These are phyloP conservation scores for Saccharomyces jurei DNA, from an alignment of 805 yeast species.

Conservation along the genomic window DNA sequence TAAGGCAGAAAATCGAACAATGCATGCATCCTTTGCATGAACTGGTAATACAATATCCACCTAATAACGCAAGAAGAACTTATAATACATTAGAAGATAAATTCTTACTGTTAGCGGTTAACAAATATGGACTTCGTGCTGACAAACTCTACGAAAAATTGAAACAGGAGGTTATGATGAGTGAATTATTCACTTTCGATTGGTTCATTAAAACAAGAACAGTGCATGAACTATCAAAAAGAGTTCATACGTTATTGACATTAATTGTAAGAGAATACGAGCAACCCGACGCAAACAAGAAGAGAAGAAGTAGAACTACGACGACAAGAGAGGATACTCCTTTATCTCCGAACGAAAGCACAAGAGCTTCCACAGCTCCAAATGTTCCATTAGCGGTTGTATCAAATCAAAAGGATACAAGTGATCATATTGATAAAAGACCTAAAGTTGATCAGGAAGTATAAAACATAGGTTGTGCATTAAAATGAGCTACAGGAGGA, in stretches of 20 bases:
- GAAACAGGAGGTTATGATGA: slow-evolving; percentile 51
- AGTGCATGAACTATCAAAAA: slow-evolving; percentile 60
- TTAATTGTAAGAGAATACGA: slow-evolving; percentile 66
- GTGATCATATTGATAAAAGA: slow-evolving; percentile 11
- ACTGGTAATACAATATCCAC: slow-evolving; percentile 62
- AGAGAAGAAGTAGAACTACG: slow-evolving; percentile 31
- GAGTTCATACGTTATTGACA: slow-evolving; percentile 57
- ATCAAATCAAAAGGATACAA: slow-evolving; percentile 1
- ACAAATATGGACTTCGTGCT: slow-evolving; percentile 56
- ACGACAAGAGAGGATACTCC: slow-evolving; percentile 16
- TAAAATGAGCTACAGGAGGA: not conserved
- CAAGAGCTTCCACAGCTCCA: slow-evolving; percentile 4
- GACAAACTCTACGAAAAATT: slow-evolving; percentile 55
- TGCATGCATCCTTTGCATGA: slow-evolving; percentile 55
- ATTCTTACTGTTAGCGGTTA: slow-evolving; percentile 50
- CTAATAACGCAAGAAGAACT: slow-evolving; percentile 71
- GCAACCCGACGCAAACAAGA: slow-evolving; percentile 48
- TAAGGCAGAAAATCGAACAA: slow-evolving; percentile 45
- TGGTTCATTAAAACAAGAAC: slow-evolving; percentile 69
- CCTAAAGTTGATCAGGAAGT: slow-evolving; percentile 7
- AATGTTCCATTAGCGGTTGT: not conserved
- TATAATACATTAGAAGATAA: slow-evolving; percentile 66
- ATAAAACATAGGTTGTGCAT: not conserved
- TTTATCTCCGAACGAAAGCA: slow-evolving; percentile 7
- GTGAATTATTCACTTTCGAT: slow-evolving; percentile 59